Conservation (phyloP, 2,329 filamentous ascomycete species). For the Grosmannia clavigera region DNA sequence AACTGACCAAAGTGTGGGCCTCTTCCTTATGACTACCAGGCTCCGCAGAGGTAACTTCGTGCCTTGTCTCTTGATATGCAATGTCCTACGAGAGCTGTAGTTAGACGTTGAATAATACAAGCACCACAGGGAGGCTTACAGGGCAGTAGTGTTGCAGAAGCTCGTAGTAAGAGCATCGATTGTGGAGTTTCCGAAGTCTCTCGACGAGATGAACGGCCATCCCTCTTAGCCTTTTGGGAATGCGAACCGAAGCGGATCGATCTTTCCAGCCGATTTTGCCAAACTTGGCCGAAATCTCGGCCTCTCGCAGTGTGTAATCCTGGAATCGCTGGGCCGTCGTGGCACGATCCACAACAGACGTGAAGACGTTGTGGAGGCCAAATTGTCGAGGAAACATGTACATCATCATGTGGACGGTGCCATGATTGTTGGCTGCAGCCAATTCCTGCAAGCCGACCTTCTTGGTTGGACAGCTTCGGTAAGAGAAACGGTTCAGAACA, state of each 20-base stretch:
- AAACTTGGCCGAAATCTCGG: conserved; percentile 51
- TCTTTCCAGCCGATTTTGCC: conserved; percentile 14
- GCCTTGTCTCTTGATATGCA: neutral
- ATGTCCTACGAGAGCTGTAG: neutral
- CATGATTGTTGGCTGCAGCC: conserved; percentile 24
- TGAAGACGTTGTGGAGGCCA: conserved; percentile 84
- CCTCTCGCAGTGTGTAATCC: conserved; percentile 76
- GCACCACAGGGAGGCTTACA: conserved; percentile 19
- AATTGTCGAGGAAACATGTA: conserved; percentile 93
- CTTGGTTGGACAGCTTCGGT: conserved; percentile 24
- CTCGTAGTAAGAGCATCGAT: conserved; percentile 65
- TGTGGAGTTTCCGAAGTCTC: conserved; percentile 58
- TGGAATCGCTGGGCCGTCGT: conserved; percentile 64
- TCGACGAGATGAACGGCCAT: conserved; percentile 44
- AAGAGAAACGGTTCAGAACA: conserved; percentile 60
- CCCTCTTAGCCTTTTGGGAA: conserved; percentile 60
- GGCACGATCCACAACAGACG: conserved; percentile 47
- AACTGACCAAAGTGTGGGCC: neutral
- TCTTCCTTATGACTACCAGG: neutral
- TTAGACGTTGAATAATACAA: neutral
- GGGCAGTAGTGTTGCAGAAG: conserved; percentile 76
- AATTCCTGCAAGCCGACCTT: neutral
- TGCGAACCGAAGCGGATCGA: conserved; percentile 17
- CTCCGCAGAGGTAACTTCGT: neutral
- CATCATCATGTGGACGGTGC: conserved; percentile 66